Evolutionary conservation across 1,139 yeast species (phyloP), one percentile per base, ranked within the genome.

Genomic region (Nakaseomyces uthaithaninus): DNA sequence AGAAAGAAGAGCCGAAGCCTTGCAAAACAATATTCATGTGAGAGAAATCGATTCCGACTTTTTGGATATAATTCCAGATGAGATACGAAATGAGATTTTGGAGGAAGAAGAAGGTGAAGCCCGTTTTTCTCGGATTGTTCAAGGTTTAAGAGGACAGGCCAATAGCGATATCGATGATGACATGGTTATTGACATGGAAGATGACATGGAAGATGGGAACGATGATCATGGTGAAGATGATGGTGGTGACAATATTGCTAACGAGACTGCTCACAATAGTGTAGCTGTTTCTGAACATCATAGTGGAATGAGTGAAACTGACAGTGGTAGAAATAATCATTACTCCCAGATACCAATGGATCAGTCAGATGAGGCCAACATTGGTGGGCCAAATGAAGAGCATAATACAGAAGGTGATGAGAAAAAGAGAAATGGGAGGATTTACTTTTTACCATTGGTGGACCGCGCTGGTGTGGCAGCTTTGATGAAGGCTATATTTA

Each of bases 31-130:
- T 28, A 56, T 65, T 1, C 71, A 70, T 6, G 56, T 69, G 0
- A 69, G 87, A 35, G 94, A 82, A 52, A 73, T 85, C 42, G 94
- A 82, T 53, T 84, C 87, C 1, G 91, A 80, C 37, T 87, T 87
- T 58, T 67, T 87, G 50, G 77, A 80, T 33, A 93, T 94, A 0
- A 68, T 87, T 15, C 95, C 96, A 0, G 83, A 76, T 5, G 75
- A 68, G 40, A 71, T 87, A 28, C 67, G 95, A 23, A 76, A 77
- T 26, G 94, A 84, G 51, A 76, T 86, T 33, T 60, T 83, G 34
- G 80, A 75, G 30, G 86, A 80, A 44, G 93, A 84, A 50, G 69
- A 71, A 0, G 66, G 73, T 49, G 71, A 74, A 2, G 52, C 74
- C 28, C 56, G 73, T 34, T 43, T 54, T 22, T 54, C 35, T 4